phyloP scores from a whole-genome alignment of 306 rosid genomes.

The Sechiopsis laciniata region DNA sequence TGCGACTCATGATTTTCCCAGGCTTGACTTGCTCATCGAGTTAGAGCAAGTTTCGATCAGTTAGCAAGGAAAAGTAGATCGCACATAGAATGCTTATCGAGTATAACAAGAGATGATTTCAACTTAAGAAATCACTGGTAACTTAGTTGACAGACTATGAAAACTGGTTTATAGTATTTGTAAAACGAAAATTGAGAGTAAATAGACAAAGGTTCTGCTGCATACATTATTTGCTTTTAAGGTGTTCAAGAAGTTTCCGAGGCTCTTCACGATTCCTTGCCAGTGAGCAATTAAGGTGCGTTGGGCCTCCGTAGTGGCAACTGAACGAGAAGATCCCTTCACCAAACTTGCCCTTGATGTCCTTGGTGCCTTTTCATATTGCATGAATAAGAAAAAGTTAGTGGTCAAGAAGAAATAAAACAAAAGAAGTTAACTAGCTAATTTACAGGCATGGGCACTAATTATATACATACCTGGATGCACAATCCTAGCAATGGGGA shows the following conservation, averaged over 20 bases:
- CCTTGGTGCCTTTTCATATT: conserved; percentile 72
- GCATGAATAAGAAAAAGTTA: not conserved
- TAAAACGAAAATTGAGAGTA: not conserved
- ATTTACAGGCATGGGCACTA: not conserved
- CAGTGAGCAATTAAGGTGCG: conserved; percentile 96
- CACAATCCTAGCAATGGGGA: conserved; percentile 95
- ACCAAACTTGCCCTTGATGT: conserved; percentile 85
- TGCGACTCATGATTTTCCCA: too few species aligned
- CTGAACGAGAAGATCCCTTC: conserved; percentile 70
- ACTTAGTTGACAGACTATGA: too few species aligned
- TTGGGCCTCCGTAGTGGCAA: conserved; percentile 89
- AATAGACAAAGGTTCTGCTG: not conserved
- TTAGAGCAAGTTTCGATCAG: too few species aligned
- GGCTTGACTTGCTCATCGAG: too few species aligned
- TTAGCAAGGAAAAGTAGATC: too few species aligned
- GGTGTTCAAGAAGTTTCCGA: conserved; percentile 63
- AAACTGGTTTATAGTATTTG: too few species aligned
- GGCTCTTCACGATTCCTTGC: conserved; percentile 96
- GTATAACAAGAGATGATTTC: not conserved
- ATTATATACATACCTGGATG: conserved; percentile 68
- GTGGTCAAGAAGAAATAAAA: not conserved
- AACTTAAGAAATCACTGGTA: too few species aligned
- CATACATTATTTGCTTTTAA: conserved; percentile 85
- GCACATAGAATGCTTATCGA: not conserved
- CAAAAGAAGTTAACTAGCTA: not conserved